These are phyloP conservation scores for Beauveria sp. DNA, from an alignment of 2,329 filamentous ascomycete genomes.

Conservation along the genomic window DNA sequence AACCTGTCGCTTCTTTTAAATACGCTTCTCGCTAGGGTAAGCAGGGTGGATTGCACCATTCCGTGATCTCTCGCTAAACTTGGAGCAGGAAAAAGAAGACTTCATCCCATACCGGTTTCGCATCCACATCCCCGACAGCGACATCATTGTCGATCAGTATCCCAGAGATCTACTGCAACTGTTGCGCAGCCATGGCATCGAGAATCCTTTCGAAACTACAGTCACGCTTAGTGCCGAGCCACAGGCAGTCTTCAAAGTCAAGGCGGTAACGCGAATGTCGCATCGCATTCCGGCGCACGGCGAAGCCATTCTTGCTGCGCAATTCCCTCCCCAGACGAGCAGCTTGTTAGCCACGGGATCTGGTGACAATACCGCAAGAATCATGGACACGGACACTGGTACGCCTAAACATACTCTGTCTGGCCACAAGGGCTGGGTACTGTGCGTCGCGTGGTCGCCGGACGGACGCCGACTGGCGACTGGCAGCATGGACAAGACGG, in stretches of 20 bases:
- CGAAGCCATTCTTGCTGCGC: slow-evolving; percentile 76
- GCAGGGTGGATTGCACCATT: no score
- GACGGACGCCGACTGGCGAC: slow-evolving; percentile 77
- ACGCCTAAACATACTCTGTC: slow-evolving; percentile 80
- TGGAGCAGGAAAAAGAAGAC: slow-evolving; percentile 43
- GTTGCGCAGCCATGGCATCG: slow-evolving; percentile 47
- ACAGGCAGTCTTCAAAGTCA: slow-evolving; percentile 89
- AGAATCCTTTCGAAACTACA: slow-evolving; percentile 49
- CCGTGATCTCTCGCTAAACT: not conserved
- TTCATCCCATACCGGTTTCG: slow-evolving; percentile 55
- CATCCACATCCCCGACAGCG: slow-evolving; percentile 48
- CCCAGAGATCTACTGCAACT: slow-evolving; percentile 47
- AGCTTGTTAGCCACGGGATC: slow-evolving; percentile 77
- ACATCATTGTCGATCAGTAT: slow-evolving; percentile 48
- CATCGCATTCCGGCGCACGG: slow-evolving; percentile 86
- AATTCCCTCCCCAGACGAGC: slow-evolving; percentile 76
- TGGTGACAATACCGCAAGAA: slow-evolving; percentile 81
- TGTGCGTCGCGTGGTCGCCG: slow-evolving; percentile 80
- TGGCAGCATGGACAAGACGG: slow-evolving; percentile 85
- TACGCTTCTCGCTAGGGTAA: slow-evolving; percentile 68
- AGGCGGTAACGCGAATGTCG: slow-evolving; percentile 83
- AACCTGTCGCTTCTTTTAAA: slow-evolving; percentile 85
- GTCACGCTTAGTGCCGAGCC: slow-evolving; percentile 58
- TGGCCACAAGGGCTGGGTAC: slow-evolving; percentile 83
- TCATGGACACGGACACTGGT: slow-evolving; percentile 93